These are phyloP conservation scores for Coemansia sp. DNA, from an alignment of 192 early-diverging fungal species.

Conservation along the genomic window DNA sequence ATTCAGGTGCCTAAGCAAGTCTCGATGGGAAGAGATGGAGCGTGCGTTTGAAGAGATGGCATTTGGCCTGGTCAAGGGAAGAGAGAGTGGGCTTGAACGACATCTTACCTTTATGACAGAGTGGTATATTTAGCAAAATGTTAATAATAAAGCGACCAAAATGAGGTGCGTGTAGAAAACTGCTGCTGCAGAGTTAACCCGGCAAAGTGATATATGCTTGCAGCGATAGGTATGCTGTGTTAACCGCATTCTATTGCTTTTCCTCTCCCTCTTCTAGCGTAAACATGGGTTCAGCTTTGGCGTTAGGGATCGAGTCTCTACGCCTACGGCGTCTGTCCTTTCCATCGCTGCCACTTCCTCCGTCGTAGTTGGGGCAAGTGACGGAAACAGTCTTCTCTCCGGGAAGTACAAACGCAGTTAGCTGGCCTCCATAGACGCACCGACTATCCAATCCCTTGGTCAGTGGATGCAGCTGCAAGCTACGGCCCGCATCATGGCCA, in stretches of 20 bases:
- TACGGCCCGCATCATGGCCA: conserved; percentile 67
- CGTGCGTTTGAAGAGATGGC: not conserved
- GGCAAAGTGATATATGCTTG: not conserved
- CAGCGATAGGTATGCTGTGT: not conserved
- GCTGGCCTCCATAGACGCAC: conserved; percentile 64
- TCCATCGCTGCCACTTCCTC: not conserved
- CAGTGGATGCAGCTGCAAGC: conserved; percentile 54
- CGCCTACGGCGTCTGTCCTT: conserved; percentile 11
- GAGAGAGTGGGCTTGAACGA: not conserved
- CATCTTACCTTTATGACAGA: not conserved
- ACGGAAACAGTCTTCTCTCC: conserved; percentile 29
- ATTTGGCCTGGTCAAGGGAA: no score
- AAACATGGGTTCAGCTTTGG: not conserved
- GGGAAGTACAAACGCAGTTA: conserved; percentile 61
- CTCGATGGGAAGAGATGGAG: not conserved
- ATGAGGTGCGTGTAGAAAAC: no score
- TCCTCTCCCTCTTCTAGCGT: not conserved
- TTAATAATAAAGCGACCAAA: not conserved
- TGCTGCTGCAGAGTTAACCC: no score
- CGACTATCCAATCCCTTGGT: conserved; percentile 68
- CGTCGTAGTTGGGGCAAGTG: conserved; percentile 19
- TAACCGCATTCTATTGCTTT: not conserved
- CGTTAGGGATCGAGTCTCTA: not conserved
- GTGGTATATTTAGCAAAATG: not conserved
- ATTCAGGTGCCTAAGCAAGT: not conserved